Evolutionary conservation across 23 red algal species (phyloP), one percentile per base, ranked within the genome.

Genomic region (Porphyridium purpureum): DNA sequence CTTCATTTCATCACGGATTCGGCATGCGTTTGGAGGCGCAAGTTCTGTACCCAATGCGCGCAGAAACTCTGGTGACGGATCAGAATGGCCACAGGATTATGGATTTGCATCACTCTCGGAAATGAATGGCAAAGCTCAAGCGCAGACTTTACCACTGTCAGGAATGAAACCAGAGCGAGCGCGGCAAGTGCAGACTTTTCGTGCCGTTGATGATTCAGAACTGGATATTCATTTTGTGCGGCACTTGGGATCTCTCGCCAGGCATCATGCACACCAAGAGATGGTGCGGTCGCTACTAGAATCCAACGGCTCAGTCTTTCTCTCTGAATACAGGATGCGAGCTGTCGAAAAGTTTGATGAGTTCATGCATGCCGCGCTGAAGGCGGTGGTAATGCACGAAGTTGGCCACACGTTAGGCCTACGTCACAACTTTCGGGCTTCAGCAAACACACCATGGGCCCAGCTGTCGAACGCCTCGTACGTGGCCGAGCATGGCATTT

Each of bases 371-470:
- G 20, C 21, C 21, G 53, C 53, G 20, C 53, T 57, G 1, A 57
- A 57, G 53, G 21, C 28, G 21, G 28, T 57, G 29, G 53, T 35
- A 24, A 57, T 57, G 53, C 53, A 57, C 27, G 53, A 57, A 17
- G 38, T 44, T 44, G 64, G 64, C 4, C 64, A 69, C 40, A 54
- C 64, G 2, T 29, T 69, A 1, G 64, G 64, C 31, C 21, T 69
- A 2, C 49, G 64, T 0, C 64, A 69, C 40, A 69, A 69, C 49
- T 69, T 69, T 34, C 42, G 64, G 0, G 64, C 23, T 9, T 55
- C 48, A 25, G 64, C 64, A 20, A 69, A 69, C 27, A 21, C 46
- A 31, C 50, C 29, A 1, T 69, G 64, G 64, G 33, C 3, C 7
- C 17, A 69, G 29, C 49, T 69, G 4, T 25, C 14, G n/a, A 41